These are phyloP conservation scores for Skeletonema potamos DNA, from an alignment of 108 stramenopile genomes.

Conservation along the genomic window DNA sequence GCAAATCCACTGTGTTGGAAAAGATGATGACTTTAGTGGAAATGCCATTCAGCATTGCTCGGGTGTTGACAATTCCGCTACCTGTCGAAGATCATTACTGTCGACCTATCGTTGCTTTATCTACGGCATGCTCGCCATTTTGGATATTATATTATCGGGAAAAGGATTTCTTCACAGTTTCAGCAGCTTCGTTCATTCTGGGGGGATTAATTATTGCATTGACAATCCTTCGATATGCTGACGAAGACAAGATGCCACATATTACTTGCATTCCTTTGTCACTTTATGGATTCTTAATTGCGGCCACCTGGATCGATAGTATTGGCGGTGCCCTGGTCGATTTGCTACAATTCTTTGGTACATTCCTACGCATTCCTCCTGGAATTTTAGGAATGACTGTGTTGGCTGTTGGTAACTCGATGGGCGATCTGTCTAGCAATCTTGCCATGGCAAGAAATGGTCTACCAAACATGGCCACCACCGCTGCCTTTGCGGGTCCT, in stretches of 20 bases:
- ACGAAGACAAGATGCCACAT: slow-evolving; percentile 35
- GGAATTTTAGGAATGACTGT: slow-evolving; percentile 69
- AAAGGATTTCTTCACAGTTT: slow-evolving; percentile 32
- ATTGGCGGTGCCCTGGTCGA: slow-evolving; percentile 62
- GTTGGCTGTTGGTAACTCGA: slow-evolving; percentile 77
- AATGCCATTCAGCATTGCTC: slow-evolving; percentile 27
- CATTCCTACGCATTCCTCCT: slow-evolving; percentile 42
- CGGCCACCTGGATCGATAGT: slow-evolving; percentile 70
- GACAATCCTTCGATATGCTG: slow-evolving; percentile 29
- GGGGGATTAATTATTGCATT: slow-evolving; percentile 10
- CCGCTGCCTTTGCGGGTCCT: slow-evolving; percentile 51
- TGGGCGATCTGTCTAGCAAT: slow-evolving; percentile 73
- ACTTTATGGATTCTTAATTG: slow-evolving; percentile 50
- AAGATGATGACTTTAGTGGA: slow-evolving; percentile 23
- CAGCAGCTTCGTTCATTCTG: background rate
- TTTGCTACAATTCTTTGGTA: slow-evolving; percentile 59
- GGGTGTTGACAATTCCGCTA: slow-evolving; percentile 40
- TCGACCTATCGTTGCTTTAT: slow-evolving; percentile 38
- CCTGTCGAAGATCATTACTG: slow-evolving; percentile 48
- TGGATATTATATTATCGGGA: slow-evolving; percentile 36
- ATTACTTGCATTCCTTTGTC: slow-evolving; percentile 41
- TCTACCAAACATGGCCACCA: slow-evolving; percentile 50
- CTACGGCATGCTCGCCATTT: slow-evolving; percentile 28
- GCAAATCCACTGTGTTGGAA: slow-evolving; percentile 23
- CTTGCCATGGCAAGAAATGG: slow-evolving; percentile 68